Base-by-base conservation (phyloP, 2,329 filamentous ascomycete species). In the Cercospora berteroae region DNA sequence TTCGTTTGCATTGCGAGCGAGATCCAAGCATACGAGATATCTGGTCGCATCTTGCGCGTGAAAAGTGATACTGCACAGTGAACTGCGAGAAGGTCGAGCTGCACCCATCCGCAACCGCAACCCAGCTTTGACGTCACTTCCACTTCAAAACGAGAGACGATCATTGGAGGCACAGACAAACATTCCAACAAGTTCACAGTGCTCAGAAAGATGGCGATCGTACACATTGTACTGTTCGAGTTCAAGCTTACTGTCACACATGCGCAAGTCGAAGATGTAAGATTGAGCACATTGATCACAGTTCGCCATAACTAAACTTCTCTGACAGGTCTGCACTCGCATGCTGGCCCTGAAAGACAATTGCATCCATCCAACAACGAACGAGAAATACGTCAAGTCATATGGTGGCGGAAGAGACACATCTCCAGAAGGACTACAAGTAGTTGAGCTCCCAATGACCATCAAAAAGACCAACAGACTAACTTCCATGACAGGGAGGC, bases 221-320 rank as follows among this genome's bases (percentile, higher is more conserved):
- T 86, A n/a, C 90, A 92, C 75, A 84, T 91, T 60, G 89, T 92
- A 3, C 80, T 90, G 27, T 89, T 91, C 73, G 83, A 87, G 68
- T 90, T 90, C 81, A 88, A 89, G 74, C 77, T 85, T 0, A 79
- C 80, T 0, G 77, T 82, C 1, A 80, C 81, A 1, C 71, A 81
- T 0, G 82, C 83, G 16, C 80, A 85, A 33, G 80, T 90, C 7
- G 80, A 86, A 71, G 83, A 86, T 72, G 89, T 90, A 79, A 27
- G 25, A 27, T 27, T 27, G 25, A 27, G 25, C 25, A 27, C 25
- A 5, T 27, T 27, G 5, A 27, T 27, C 25, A 27, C 25, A 27
- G 25, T 27, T 27, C 25, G 25, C 25, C 25, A 27, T 3, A 27
- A 27, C 25, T 27, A 44, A 64, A 44, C 31, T 23, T 33, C 18